Percentiles rank a stretch among this genome's conserved stretches.
Conservation (phyloP, 176 grass and related monocot species). For the Aegilops speltoides region DNA sequence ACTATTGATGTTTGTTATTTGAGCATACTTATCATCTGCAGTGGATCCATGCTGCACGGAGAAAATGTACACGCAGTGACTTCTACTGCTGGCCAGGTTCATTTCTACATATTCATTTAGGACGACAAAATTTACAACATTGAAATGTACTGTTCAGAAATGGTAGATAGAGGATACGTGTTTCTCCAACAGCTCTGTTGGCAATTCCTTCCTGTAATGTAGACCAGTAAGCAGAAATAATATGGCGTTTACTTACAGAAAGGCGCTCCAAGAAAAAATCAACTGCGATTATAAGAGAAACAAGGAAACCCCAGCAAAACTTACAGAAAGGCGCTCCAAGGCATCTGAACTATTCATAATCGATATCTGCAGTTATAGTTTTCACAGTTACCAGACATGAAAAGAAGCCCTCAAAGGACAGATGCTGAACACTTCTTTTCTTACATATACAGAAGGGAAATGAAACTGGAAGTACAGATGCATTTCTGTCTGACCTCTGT, state of each 20-base stretch:
- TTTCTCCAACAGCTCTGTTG: constrained; percentile 95
- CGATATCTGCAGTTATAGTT: constrained; percentile 52
- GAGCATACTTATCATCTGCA: constrained; percentile 55
- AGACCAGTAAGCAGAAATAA: constrained; percentile 3
- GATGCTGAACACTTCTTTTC: constrained; percentile 12
- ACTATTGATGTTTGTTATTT: constrained; percentile 8
- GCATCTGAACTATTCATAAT: constrained; percentile 62
- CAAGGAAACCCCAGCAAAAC: constrained; percentile 20
- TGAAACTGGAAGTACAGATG: constrained; percentile 4
- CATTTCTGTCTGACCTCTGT: constrained; percentile 58
- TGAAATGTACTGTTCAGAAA: constrained; percentile 32
- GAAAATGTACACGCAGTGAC: constrained; percentile 90
- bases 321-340: constrained; percentile 73
- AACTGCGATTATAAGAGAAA: constrained; percentile 49
- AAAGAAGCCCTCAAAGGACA: constrained; percentile 14
- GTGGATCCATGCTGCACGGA: constrained; percentile 63
- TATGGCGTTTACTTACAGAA: constrained; percentile 10
- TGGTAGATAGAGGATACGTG: constrained; percentile 61
- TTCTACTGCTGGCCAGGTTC: constrained; percentile 91
- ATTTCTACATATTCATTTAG: constrained; percentile 66
- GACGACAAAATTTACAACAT: constrained; percentile 23
- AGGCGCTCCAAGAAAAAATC: background rate
- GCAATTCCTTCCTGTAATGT: constrained; percentile 81
- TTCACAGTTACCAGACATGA: constrained; percentile 5
- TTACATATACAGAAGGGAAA: background rate